A percentile compares a stretch with the other conserved stretches of the same genome.
Evolutionary conservation across 371 early-diverging fungal species (phyloP).

Genomic region (Mucor irregularis): DNA sequence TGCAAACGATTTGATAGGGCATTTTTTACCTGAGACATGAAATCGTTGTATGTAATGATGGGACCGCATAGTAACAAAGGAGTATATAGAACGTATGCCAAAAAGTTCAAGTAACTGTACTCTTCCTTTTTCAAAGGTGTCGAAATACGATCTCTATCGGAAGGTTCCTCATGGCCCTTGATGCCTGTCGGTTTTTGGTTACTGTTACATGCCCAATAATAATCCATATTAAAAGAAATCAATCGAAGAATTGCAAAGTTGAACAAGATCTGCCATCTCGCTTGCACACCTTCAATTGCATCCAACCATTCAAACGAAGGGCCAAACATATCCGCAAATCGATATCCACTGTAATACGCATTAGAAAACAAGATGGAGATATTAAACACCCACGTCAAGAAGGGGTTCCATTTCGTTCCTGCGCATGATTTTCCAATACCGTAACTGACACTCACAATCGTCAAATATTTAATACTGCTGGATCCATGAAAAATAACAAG

Average conservation of each 20-base stretch:
- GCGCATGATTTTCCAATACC: conserved; percentile 54
- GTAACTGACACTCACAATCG: conserved; percentile 65
- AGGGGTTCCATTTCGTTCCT: conserved; percentile 60
- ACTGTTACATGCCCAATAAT: conserved; percentile 69
- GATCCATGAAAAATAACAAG: conserved; percentile 55
- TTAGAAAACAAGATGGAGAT: conserved; percentile 75
- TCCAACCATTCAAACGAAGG: conserved; percentile 72
- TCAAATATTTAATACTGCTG: conserved; percentile 71
- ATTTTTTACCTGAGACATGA: conserved; percentile 72
- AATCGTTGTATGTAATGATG: conserved; percentile 92
- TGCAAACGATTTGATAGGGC: no score
- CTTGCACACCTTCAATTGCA: conserved; percentile 31
- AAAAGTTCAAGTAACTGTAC: conserved; percentile 76
- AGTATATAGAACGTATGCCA: conserved; percentile 82
- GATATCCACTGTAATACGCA: conserved; percentile 72
- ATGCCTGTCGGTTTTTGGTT: conserved; percentile 15
- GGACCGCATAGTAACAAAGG: conserved; percentile 95
- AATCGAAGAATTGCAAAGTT: conserved; percentile 90
- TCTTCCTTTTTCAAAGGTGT: conserved; percentile 55
- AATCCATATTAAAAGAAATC: conserved; percentile 91
- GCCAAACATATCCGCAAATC: conserved; percentile 56
- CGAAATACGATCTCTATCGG: conserved; percentile 68
- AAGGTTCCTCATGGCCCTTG: conserved; percentile 12
- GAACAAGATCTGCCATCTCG: conserved; percentile 89
- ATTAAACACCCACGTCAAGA: conserved; percentile 79